phyloP scores from a whole-genome alignment of 345 rosid genomes.

The Euphorbia tirucalli region DNA sequence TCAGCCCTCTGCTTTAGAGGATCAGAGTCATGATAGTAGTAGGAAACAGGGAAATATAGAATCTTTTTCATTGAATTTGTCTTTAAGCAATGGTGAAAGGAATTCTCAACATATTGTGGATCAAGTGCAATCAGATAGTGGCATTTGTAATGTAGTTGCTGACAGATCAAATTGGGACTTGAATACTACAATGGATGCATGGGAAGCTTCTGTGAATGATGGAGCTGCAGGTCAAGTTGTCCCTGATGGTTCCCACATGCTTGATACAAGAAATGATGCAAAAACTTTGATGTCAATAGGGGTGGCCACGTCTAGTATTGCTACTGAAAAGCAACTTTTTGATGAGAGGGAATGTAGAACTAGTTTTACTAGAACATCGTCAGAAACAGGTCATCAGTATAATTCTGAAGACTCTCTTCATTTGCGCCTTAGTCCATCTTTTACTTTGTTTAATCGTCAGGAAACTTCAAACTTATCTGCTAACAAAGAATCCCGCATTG shows the following conservation, averaged over 20 bases:
- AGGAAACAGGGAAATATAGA: slow-evolving; percentile 27
- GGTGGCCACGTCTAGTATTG: slow-evolving; percentile 17
- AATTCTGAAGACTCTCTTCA: slow-evolving; percentile 45
- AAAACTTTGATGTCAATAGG: slow-evolving; percentile 31
- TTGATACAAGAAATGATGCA: slow-evolving; percentile 21
- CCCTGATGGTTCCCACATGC: slow-evolving; percentile 21
- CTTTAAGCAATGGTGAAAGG: slow-evolving; percentile 45
- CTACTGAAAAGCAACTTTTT: slow-evolving; percentile 24
- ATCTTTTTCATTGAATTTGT: slow-evolving; percentile 45
- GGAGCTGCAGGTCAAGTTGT: slow-evolving; percentile 27
- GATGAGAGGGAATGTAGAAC: slow-evolving; percentile 24
- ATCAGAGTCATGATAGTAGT: slow-evolving; percentile 25
- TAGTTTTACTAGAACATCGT: slow-evolving; percentile 17
- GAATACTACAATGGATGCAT: slow-evolving; percentile 83
- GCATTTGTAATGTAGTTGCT: slow-evolving; percentile 23
- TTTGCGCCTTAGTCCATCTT: slow-evolving; percentile 47
- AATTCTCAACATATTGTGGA: slow-evolving; percentile 20
- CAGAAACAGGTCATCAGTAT: slow-evolving; percentile 22
- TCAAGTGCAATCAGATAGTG: slow-evolving; percentile 19
- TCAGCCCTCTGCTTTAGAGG: slow-evolving; percentile 16
- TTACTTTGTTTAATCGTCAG: slow-evolving; percentile 24
- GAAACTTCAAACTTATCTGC: slow-evolving; percentile 31
- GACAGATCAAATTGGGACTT: slow-evolving; percentile 81
- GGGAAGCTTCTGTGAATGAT: slow-evolving; percentile 53
- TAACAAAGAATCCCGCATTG: slow-evolving; percentile 12